Evolutionary conservation across 2,329 filamentous ascomycete species (phyloP).

Genomic region (Lachnellula suecica): DNA sequence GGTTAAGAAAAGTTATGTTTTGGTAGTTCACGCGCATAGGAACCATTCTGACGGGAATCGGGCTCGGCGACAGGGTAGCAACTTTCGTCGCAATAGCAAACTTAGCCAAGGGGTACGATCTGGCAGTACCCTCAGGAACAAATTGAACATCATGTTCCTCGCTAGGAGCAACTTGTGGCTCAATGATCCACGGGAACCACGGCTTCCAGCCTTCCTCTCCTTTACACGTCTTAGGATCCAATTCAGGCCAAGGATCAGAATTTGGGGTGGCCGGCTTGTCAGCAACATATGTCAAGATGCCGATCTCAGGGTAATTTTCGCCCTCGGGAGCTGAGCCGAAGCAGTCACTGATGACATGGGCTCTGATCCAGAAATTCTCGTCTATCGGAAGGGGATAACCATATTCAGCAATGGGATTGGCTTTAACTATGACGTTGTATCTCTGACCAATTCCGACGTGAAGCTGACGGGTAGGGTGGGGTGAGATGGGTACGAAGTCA

Average conservation of each 20-base stretch:
- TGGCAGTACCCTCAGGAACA: too few species aligned
- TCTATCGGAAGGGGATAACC: background rate
- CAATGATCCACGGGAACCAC: too few species aligned
- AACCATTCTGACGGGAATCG: background rate
- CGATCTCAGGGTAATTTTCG: too few species aligned
- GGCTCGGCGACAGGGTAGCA: background rate
- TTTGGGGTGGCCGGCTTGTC: too few species aligned
- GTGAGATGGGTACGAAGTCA: background rate
- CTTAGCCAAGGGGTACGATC: background rate
- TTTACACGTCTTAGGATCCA: too few species aligned
- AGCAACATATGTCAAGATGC: too few species aligned
- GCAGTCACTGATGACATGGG: slow-evolving; percentile 5
- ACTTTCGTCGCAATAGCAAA: background rate
- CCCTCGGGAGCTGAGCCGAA: background rate
- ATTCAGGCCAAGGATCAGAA: too few species aligned
- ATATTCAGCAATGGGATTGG: too few species aligned
- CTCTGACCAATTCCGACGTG: slow-evolving; percentile 36
- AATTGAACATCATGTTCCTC: too few species aligned
- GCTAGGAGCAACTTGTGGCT: too few species aligned
- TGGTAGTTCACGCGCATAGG: background rate
- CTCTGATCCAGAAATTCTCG: slow-evolving; percentile 54
- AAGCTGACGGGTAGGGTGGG: background rate
- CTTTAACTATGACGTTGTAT: slow-evolving; percentile 42
- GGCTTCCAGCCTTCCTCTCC: too few species aligned
- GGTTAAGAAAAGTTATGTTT: background rate